Conservation (phyloP, 176 grass and related monocot species). For the Bromus sterilis region DNA sequence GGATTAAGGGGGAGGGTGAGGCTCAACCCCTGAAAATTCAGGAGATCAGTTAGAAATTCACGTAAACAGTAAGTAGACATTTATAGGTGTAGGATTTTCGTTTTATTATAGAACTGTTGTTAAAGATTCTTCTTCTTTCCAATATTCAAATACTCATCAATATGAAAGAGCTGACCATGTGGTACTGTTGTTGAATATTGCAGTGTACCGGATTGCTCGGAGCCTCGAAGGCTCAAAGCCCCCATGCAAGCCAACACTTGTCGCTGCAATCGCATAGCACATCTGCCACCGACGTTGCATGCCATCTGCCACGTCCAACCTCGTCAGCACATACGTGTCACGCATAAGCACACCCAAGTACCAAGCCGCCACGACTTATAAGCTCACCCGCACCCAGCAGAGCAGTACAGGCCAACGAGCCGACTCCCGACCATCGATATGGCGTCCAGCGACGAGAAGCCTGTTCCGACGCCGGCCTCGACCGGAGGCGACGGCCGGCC, state of each 20-base stretch:
- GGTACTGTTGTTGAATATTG: too few relatives aligned
- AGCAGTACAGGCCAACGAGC: background rate
- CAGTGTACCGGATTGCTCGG: too few relatives aligned
- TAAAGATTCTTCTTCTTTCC: too few relatives aligned
- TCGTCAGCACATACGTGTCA: constrained; percentile 7
- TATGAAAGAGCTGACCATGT: too few relatives aligned
- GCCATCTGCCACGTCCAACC: constrained; percentile 44
- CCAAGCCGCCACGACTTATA: background rate
- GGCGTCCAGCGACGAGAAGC: constrained; percentile 66
- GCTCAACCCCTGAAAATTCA: too few relatives aligned
- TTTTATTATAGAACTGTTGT: too few relatives aligned
- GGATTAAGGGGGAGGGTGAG: too few relatives aligned
- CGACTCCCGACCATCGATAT: constrained; percentile 24
- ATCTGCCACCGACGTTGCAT: constrained; percentile 29
- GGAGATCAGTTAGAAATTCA: too few relatives aligned
- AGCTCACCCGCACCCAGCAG: background rate
- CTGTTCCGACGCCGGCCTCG: constrained; percentile 15
- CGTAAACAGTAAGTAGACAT: too few relatives aligned
- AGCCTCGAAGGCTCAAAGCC: background rate
- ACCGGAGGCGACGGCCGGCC: background rate
- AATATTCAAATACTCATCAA: too few relatives aligned
- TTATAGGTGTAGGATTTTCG: too few relatives aligned
- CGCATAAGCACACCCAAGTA: background rate
- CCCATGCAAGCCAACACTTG: background rate
- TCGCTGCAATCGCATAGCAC: background rate